A percentile compares a stretch with the other conserved stretches of the same genome.
Evolutionary conservation across 306 rosid genomes (phyloP).

Genomic region (Sindora glabra): DNA sequence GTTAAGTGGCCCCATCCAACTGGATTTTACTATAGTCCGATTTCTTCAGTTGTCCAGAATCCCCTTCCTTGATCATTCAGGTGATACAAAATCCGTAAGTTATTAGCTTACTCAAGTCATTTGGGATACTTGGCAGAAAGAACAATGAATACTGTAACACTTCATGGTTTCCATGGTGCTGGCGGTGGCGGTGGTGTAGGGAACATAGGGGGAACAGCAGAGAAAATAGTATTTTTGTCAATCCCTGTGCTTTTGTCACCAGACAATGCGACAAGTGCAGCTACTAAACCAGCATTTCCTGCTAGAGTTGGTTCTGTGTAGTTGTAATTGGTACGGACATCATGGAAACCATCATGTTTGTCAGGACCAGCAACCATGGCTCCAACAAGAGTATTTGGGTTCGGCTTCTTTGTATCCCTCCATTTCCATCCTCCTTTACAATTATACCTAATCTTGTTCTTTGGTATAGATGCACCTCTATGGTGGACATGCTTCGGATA

Average conservation of each 20-base stretch:
- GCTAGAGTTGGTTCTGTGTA: constrained; percentile 96
- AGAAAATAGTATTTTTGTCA: constrained; percentile 87
- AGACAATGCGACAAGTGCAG: constrained; percentile 82
- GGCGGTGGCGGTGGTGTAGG: constrained; percentile 99
- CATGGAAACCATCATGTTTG: constrained; percentile 81
- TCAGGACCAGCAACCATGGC: constrained; percentile 99
- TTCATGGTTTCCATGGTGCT: constrained; percentile 94
- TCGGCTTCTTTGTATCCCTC: constrained; percentile 74
- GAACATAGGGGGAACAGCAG: constrained; percentile 95
- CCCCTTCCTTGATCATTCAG: constrained; percentile 23
- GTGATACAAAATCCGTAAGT: constrained; percentile 19
- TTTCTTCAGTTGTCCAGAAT: constrained; percentile 18
- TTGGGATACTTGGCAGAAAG: constrained; percentile 26
- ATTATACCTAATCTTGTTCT: constrained; percentile 76
- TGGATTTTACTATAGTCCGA: constrained; percentile 6
- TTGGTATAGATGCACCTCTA: constrained; percentile 91
- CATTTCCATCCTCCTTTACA: constrained; percentile 98
- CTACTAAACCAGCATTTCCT: constrained; percentile 93
- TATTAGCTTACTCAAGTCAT: constrained; percentile 39
- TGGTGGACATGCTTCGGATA: constrained; percentile 94
- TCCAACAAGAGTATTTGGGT: constrained; percentile 77
- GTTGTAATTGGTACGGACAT: constrained; percentile 79
- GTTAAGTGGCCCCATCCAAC: constrained; percentile 24
- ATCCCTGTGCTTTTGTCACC: constrained; percentile 60
- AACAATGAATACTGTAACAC: not conserved